phyloP scores from a whole-genome alignment of 176 grass and related monocot species.

The Eleusine coracana region DNA sequence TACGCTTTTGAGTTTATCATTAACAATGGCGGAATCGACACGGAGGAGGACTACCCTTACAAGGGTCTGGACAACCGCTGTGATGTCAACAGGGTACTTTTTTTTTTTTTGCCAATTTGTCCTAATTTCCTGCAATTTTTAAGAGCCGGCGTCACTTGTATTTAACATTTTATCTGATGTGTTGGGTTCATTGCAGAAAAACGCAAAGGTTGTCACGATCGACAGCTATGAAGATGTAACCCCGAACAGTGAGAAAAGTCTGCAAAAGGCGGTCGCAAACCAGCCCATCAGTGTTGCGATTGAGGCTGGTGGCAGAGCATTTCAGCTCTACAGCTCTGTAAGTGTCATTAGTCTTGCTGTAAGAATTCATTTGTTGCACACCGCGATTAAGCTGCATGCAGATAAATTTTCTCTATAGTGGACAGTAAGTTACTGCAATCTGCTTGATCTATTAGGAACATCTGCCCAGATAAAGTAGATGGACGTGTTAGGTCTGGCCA shows the following conservation, averaged over 20 bases:
- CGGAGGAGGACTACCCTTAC: slow-evolving; percentile 74
- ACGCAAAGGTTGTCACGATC: slow-evolving; percentile 72
- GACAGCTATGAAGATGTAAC: slow-evolving; percentile 82
- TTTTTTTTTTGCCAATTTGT: background rate
- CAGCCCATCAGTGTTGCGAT: slow-evolving; percentile 85
- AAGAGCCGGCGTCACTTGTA: background rate
- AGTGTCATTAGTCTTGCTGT: slow-evolving; percentile 14
- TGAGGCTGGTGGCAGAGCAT: slow-evolving; percentile 68
- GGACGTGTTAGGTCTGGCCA: slow-evolving; percentile 13
- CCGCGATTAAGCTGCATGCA: background rate
- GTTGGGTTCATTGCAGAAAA: slow-evolving; percentile 58
- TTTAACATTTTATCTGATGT: background rate
- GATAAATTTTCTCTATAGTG: background rate
- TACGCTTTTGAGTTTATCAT: slow-evolving; percentile 89
- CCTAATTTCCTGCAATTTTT: background rate
- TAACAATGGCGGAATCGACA: slow-evolving; percentile 76
- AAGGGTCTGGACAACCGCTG: slow-evolving; percentile 51
- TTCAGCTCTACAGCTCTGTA: slow-evolving; percentile 78
- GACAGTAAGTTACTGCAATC: background rate
- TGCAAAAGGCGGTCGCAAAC: slow-evolving; percentile 77
- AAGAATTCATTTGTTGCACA: background rate
- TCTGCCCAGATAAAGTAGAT: slow-evolving; percentile 3
- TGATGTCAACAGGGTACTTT: slow-evolving; percentile 62
- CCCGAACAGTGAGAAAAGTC: slow-evolving; percentile 52
- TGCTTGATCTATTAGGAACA: background rate